Percentiles rank a stretch among this genome's conserved stretches.
These are phyloP conservation scores for Diaporthe sp. DNA, from an alignment of 2,329 filamentous ascomycete genomes.

Conservation along the genomic window DNA sequence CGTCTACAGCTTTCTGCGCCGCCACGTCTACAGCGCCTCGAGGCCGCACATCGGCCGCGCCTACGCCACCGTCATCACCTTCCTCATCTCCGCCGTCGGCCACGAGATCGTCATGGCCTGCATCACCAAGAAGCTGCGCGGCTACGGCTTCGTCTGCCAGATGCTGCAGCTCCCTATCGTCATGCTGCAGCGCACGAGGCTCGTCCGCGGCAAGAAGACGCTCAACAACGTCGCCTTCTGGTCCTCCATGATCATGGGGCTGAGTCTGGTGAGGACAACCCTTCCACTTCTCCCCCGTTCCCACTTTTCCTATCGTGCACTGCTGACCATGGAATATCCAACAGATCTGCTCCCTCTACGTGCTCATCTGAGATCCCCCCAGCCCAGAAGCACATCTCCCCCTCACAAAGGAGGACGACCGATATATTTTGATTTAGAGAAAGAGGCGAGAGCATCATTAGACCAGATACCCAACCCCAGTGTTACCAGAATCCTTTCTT, in stretches of 20 bases:
- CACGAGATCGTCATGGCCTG: constrained; percentile 98
- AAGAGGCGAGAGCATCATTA: constrained; percentile 9
- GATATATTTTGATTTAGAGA: not conserved
- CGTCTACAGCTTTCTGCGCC: constrained; percentile 93
- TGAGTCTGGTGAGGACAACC: constrained; percentile 76
- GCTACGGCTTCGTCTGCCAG: constrained; percentile 94
- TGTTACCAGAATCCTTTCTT: not conserved
- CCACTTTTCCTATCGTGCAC: not conserved
- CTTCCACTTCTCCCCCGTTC: not conserved
- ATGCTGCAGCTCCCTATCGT: constrained; percentile 98
- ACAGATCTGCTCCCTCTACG: constrained; percentile 69
- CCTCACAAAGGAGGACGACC: too few species aligned
- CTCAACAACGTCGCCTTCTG: constrained; percentile 93
- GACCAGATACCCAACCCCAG: constrained; percentile 24
- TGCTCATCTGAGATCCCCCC: constrained; percentile 55
- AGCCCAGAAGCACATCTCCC: not conserved
- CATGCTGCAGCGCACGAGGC: constrained; percentile 86
- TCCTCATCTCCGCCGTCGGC: constrained; percentile 88
- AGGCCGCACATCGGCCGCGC: constrained; percentile 81
- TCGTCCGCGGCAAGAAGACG: constrained; percentile 80
- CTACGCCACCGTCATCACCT: constrained; percentile 89
- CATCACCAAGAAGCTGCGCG: constrained; percentile 95
- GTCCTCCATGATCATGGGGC: constrained; percentile 89
- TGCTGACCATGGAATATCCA: constrained; percentile 40
- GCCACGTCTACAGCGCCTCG: constrained; percentile 92